Conservation (phyloP, 2,329 filamentous ascomycete genomes). For the Helminthosporium solani region DNA sequence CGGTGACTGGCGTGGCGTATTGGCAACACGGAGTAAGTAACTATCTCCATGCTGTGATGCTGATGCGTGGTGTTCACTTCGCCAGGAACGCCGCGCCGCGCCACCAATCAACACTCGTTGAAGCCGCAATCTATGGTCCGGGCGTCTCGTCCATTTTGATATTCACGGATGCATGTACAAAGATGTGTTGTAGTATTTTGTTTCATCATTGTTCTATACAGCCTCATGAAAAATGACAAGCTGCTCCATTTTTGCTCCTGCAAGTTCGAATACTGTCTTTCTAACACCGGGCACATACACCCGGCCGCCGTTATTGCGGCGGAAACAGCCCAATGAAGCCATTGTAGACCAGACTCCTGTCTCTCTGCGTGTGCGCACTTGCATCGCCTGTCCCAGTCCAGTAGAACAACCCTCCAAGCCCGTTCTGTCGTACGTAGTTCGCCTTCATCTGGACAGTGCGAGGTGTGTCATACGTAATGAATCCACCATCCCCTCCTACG, state of each 20-base stretch:
- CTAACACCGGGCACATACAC: not conserved
- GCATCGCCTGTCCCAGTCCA: constrained; percentile 76
- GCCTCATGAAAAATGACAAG: no score
- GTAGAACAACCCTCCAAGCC: constrained; percentile 76
- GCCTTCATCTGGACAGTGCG: constrained; percentile 76
- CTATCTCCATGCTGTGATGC: no score
- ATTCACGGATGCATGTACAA: not conserved
- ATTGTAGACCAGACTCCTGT: constrained; percentile 60
- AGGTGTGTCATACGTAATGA: constrained; percentile 77
- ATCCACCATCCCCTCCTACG: constrained; percentile 70
- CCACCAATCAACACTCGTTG: constrained; percentile 9
- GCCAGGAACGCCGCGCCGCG: not conserved
- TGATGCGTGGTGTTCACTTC: constrained; percentile 7
- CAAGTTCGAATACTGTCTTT: not conserved
- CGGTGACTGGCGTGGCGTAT: constrained; percentile 3
- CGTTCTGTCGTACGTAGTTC: constrained; percentile 68
- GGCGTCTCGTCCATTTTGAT: not conserved
- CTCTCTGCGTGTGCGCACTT: constrained; percentile 42
- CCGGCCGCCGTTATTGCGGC: constrained; percentile 26
- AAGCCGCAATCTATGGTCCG: constrained; percentile 8
- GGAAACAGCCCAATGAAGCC: constrained; percentile 57
- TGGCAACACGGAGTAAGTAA: constrained; percentile 11
- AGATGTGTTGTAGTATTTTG: no score
- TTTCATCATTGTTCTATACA: no score
- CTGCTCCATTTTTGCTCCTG: not conserved